Conservation (phyloP, 805 yeast genomes). For the Wickerhamomyces bovis region DNA sequence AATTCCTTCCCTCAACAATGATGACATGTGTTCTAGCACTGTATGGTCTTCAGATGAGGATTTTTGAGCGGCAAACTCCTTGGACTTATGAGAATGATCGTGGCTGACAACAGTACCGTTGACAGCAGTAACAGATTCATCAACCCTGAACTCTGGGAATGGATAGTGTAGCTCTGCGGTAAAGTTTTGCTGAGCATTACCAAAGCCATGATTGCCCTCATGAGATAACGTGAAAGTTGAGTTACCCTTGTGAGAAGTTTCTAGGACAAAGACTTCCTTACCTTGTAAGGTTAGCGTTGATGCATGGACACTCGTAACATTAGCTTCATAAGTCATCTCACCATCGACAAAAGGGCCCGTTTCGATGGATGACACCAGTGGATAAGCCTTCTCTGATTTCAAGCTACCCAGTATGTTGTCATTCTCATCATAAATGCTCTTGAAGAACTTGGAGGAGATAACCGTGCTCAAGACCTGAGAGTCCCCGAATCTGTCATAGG, state of each 20-base stretch:
- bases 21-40: not conserved
- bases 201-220: constrained; percentile 42
- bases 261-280: constrained; percentile 15
- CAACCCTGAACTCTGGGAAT: constrained; percentile 22
- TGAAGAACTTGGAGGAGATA: constrained; percentile 10
- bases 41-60: not conserved
- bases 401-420: constrained; percentile 8
- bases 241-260: constrained; percentile 37
- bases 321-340: constrained; percentile 14
- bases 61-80: not conserved
- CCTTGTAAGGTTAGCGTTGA: constrained; percentile 14
- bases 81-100: constrained; percentile 2
- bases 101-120: constrained; percentile 27
- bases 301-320: constrained; percentile 19
- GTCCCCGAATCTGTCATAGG: constrained; percentile 34
- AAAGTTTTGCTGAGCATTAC: constrained; percentile 27
- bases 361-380: constrained; percentile 9
- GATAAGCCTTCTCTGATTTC: constrained; percentile 13
- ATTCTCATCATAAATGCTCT: constrained; percentile 13
- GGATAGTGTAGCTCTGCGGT: constrained; percentile 19
- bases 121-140: constrained; percentile 30
- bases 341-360: constrained; percentile 11
- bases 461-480: constrained; percentile 25
- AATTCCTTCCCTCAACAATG: not conserved
- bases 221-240: constrained; percentile 37